These are phyloP conservation scores for Zalaria sp. DNA, from an alignment of 2,329 filamentous ascomycete species.

Conservation along the genomic window DNA sequence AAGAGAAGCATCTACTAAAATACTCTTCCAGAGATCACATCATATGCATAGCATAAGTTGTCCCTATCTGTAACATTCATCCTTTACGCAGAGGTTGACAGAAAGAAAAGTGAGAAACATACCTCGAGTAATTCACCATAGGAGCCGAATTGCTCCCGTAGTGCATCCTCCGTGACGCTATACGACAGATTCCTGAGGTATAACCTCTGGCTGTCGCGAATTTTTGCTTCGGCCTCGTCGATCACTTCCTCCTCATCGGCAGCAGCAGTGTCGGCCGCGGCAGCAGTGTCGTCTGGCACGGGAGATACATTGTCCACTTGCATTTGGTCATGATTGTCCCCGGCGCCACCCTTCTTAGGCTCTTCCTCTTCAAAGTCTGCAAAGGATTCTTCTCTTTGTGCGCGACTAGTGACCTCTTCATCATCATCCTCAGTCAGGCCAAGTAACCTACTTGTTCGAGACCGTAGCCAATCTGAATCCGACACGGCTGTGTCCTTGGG, in stretches of 20 bases:
- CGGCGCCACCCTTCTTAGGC: slow-evolving; percentile 1
- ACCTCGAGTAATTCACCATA: slow-evolving; percentile 81
- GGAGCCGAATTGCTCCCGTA: slow-evolving; percentile 54
- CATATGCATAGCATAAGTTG: slow-evolving; percentile 92
- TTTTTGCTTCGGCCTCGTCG: slow-evolving; percentile 29
- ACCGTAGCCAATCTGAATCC: slow-evolving; percentile 85
- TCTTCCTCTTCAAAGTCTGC: slow-evolving; percentile 5
- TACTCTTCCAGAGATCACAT: slow-evolving; percentile 80
- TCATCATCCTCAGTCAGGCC: slow-evolving; percentile 71
- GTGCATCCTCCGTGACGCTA: slow-evolving; percentile 59
- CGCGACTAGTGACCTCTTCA: slow-evolving; percentile 8
- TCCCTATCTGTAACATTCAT: slow-evolving; percentile 99
- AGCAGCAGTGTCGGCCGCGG: slow-evolving; percentile 1
- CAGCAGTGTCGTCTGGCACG: neutral
- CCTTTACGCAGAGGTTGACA: slow-evolving; percentile 33
- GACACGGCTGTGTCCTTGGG: slow-evolving; percentile 34
- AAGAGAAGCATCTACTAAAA: slow-evolving; percentile 99
- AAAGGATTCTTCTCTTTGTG: slow-evolving; percentile 8
- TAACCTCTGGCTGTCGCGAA: slow-evolving; percentile 60
- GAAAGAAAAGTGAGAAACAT: slow-evolving; percentile 29
- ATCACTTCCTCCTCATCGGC: slow-evolving; percentile 20
- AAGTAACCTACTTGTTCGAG: slow-evolving; percentile 71
- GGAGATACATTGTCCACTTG: too few species aligned
- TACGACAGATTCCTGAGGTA: slow-evolving; percentile 87
- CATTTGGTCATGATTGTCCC: too few species aligned